Conservation (phyloP, 768 basidiomycete species). For the Lentinula guzmanii region DNA sequence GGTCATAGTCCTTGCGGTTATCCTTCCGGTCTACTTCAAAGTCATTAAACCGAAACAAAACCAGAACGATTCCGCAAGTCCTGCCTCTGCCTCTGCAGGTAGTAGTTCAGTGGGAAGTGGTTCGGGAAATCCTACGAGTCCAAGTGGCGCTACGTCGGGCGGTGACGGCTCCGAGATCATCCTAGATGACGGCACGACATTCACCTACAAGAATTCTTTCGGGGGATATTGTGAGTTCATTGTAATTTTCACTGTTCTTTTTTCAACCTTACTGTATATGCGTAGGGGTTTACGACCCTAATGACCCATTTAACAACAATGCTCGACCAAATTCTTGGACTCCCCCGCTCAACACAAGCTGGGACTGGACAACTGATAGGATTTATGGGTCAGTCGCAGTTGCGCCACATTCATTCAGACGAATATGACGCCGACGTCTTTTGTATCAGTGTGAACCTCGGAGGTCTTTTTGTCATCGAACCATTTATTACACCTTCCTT, state of each 20-base stretch:
- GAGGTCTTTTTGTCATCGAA: slow-evolving; percentile 62
- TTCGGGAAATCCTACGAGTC: slow-evolving; percentile 1
- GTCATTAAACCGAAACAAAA: slow-evolving; percentile 38
- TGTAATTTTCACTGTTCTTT: slow-evolving; percentile 6
- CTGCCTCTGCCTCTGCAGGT: slow-evolving; percentile 2
- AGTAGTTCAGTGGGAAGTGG: slow-evolving; percentile 5
- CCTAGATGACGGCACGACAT: slow-evolving; percentile 60
- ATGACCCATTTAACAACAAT: slow-evolving; percentile 69
- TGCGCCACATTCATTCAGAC: not conserved
- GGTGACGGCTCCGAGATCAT: slow-evolving; percentile 65
- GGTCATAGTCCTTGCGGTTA: slow-evolving; percentile 37
- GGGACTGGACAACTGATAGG: slow-evolving; percentile 62
- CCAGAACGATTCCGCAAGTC: slow-evolving; percentile 6
- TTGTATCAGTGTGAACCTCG: slow-evolving; percentile 46
- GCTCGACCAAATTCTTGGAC: slow-evolving; percentile 78
- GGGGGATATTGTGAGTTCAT: slow-evolving; percentile 62
- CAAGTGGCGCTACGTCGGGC: slow-evolving; percentile 30
- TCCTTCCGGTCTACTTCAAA: slow-evolving; percentile 54
- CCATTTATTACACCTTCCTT: slow-evolving; percentile 64
- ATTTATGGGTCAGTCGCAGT: slow-evolving; percentile 48
- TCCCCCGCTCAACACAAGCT: slow-evolving; percentile 69
- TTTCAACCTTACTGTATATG: slow-evolving; percentile 1
- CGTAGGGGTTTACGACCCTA: slow-evolving; percentile 59
- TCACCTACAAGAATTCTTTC: slow-evolving; percentile 74
- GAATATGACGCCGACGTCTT: not conserved